Conservation (phyloP, 192 early-diverging fungal genomes). For the Kickxella alabastrina region DNA sequence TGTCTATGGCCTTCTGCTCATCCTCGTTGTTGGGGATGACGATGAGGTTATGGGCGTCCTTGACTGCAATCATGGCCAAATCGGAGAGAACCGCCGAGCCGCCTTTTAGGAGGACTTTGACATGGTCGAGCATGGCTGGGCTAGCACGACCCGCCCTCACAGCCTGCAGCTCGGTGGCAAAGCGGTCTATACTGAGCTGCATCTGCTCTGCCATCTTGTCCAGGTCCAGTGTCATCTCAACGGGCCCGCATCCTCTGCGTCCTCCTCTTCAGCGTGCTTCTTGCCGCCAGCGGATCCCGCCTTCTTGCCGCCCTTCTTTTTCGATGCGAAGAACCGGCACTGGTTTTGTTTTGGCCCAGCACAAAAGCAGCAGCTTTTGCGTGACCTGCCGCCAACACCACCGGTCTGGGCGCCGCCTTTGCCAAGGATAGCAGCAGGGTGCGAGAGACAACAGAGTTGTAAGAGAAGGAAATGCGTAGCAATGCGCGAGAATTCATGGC, state of each 20-base stretch:
- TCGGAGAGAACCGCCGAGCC: slow-evolving; percentile 57
- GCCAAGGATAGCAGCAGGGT: neutral
- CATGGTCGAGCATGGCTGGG: slow-evolving; percentile 71
- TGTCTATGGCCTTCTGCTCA: slow-evolving; percentile 63
- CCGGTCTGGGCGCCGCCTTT: too few relatives aligned
- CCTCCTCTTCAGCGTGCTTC: slow-evolving; percentile 19
- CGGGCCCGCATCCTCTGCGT: slow-evolving; percentile 14
- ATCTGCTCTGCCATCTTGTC: slow-evolving; percentile 57
- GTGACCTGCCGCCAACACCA: too few relatives aligned
- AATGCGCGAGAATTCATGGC: too few relatives aligned
- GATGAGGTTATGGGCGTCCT: slow-evolving; percentile 77
- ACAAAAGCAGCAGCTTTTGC: neutral
- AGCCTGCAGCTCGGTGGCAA: slow-evolving; percentile 63
- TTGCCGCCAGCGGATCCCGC: too few relatives aligned
- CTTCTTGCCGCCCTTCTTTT: slow-evolving; percentile 34
- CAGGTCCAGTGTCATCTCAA: slow-evolving; percentile 55
- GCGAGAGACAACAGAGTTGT: too few relatives aligned
- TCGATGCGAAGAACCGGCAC: slow-evolving; percentile 39
- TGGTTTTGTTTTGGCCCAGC: slow-evolving; percentile 7
- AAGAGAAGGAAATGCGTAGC: too few relatives aligned
- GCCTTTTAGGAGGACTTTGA: slow-evolving; percentile 59
- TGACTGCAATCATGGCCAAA: slow-evolving; percentile 72
- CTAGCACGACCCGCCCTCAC: slow-evolving; percentile 69
- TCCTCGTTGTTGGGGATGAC: slow-evolving; percentile 74
- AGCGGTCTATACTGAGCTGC: slow-evolving; percentile 53